Conservation (phyloP, 176 grass and related monocot species). For the Saccharum spontaneum region DNA sequence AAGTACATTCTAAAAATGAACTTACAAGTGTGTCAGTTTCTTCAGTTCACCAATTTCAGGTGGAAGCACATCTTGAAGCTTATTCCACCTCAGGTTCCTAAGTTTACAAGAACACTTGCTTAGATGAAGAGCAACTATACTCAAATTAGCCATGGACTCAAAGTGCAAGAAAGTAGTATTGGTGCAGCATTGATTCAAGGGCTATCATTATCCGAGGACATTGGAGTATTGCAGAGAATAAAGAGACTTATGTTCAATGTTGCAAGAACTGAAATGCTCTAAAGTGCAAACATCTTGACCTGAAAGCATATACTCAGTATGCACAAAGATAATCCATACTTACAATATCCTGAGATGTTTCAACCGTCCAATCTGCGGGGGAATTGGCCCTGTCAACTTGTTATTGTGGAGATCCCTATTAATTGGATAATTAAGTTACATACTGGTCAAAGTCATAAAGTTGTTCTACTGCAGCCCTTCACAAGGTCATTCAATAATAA, state of each 20-base stretch:
- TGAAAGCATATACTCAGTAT: background rate
- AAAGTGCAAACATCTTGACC: background rate
- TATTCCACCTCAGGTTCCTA: constrained; percentile 99
- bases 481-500: background rate
- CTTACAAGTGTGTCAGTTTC: constrained; percentile 89
- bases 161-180: background rate
- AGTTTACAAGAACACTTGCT: constrained; percentile 1
- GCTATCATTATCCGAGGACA: background rate
- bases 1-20: constrained; percentile 22
- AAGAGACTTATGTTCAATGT: background rate
- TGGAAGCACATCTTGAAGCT: constrained; percentile 90
- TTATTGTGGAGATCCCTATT: constrained; percentile 97
- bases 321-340: constrained; percentile 41
- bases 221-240: background rate
- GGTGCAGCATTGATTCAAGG: constrained; percentile 9
- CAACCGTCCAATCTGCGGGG: constrained; percentile 85
- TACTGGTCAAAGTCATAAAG: constrained; percentile 5
- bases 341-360: constrained; percentile 97
- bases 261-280: constrained; percentile 1
- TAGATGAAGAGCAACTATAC: constrained; percentile 29
- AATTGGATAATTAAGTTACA: constrained; percentile 31
- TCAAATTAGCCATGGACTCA: constrained; percentile 18
- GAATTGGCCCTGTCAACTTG: constrained; percentile 96
- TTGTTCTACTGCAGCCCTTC: background rate
- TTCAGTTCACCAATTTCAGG: constrained; percentile 94